Evolutionary conservation across 805 yeast genomes (phyloP), one percentile per base, ranked within the genome.

Genomic region (Brettanomyces anomalus): DNA sequence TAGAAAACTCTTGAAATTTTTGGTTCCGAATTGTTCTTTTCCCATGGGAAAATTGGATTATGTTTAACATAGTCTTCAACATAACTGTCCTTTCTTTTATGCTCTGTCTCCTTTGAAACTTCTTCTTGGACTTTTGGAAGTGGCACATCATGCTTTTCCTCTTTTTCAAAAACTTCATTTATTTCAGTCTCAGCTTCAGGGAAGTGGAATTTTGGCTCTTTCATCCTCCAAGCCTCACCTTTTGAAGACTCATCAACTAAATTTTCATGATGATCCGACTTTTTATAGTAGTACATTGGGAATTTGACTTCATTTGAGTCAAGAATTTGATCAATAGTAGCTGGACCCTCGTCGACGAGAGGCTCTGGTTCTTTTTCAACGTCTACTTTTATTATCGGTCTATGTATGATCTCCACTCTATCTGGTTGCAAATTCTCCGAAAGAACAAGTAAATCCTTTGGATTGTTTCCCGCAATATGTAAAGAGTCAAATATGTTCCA

Each of bases 11-110:
- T 42, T 11, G 59, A 43, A 10, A 51, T 41, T 11, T 19, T 18
- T 7, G 35, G 21, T 1, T 20, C 18, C 10, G 35, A 4, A 7
- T 43, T 33, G 10, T 40, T 30, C n/a, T 20, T 43, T 43, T 64
- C 68, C 66, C 67, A 64, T 24, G 68, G 68, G 55, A 64, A 64
- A 19, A 62, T 57, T 2, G 65, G 64, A 49, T 62, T 57, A 3
- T 51, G 39, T 5, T 39, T 34, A 13, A 55, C 58, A 42, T 58
- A 58, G 13, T 41, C 42, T 33, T 56, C 57, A 43, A 49, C 33
- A n/a, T 36, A 36, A n/a, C 24, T 20, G 24, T 21, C 39, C 18
- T 15, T 14, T 16, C 20, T 14, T 10, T 17, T 20, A 16, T 17
- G 37, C 21, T 15, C 18, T 13, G 13, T 15, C 5, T 10, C 13